Evolutionary conservation across 768 basidiomycete genomes (phyloP).

Genomic region (Fomitopsis serialis): DNA sequence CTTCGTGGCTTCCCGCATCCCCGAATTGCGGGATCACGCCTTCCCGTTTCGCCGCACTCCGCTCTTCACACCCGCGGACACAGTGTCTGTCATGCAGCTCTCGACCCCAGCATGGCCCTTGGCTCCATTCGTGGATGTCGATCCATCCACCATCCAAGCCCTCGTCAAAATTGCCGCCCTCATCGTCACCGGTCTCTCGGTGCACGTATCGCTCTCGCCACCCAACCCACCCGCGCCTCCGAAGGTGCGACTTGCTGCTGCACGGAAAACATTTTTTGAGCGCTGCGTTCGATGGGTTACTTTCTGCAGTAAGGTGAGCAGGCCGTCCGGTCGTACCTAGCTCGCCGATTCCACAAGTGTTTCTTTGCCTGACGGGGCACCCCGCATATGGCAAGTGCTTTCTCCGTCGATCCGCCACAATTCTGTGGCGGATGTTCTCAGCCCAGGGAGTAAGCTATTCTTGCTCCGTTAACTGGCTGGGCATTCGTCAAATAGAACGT

Average conservation of each 20-base stretch:
- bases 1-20: neutral
- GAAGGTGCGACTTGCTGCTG: constrained; percentile 11
- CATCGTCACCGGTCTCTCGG: constrained; percentile 15
- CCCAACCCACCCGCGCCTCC: constrained; percentile 19
- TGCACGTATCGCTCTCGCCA: constrained; percentile 19
- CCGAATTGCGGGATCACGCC: neutral
- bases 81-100: neutral
- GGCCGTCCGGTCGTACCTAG: no score
- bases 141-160: neutral
- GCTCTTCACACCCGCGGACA: neutral
- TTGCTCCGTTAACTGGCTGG: no score
- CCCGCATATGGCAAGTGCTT: no score
- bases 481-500: no score
- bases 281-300: constrained; percentile 19
- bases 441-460: no score
- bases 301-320: constrained; percentile 21
- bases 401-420: no score
- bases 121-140: neutral
- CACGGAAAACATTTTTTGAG: constrained; percentile 18
- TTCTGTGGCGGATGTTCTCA: no score
- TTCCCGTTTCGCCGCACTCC: neutral
- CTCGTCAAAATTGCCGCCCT: constrained; percentile 15
- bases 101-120: neutral
- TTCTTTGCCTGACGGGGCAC: no score
- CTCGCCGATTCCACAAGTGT: no score